Base-by-base conservation (phyloP, 495 filamentous ascomycete genomes). In the Echria macrotheca region DNA sequence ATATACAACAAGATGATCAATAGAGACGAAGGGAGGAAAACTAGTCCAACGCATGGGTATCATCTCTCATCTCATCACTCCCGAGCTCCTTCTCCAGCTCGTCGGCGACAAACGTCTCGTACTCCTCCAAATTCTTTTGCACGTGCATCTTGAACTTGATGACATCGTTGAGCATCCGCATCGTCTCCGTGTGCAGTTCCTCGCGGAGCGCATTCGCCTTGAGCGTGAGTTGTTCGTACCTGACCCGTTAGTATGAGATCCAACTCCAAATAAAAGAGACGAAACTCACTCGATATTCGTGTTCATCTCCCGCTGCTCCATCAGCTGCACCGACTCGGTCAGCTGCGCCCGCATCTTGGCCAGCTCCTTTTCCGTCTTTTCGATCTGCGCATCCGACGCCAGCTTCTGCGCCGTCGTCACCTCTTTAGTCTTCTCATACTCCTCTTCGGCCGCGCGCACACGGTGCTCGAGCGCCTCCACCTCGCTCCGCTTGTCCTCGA, bases 101-200 rank as follows among this genome's bases (percentile, higher is more conserved):
- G 56, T 91, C 86, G 15, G 86, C 85, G 3, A 93, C 87, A 61
- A 96, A 94, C 41, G 79, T 83, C 66, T 96, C 91, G 64, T 95
- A 96, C 59, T 90, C 87, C 65, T 95, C 90, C 28, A 98, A 70
- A 45, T 80, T 83, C 67, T 87, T 87, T 66, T 97, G 93, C 37
- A 98, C 77, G 62, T 96, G 93, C 47, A 97, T 83, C 71, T 98
- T 98, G 82, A 98, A 98, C 56, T 89, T 89, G 72, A 96, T 95
- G 62, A 97, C 84, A 59, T 96, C 91, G 69, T 96, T 94, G 54
- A 98, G 69, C 81, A 96, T 91, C 53, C 84, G 86, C 71, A 95
- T 94, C 50, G 95, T 87, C 64, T 95, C 93, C 10, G 90, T 94
- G 60, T 98, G 93, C 12, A 98, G 72, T 61, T 95, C 90, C 67